Base-by-base conservation (phyloP, 1,139 yeast genomes). In the Torulaspora pretoriensis region DNA sequence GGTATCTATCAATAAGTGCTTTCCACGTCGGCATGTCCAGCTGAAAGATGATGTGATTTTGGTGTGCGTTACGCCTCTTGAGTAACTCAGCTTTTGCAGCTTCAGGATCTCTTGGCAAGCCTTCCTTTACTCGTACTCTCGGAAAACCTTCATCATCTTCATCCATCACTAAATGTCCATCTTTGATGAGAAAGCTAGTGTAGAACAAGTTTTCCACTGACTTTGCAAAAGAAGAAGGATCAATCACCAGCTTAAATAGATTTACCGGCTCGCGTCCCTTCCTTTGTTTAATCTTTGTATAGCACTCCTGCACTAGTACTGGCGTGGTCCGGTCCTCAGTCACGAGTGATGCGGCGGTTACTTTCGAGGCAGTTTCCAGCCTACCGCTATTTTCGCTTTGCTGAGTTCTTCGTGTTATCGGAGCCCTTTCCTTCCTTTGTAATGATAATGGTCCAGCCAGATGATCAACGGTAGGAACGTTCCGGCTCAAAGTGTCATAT, bases 161-260 rank as follows among this genome's bases (percentile, higher is more conserved):
- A n/a, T 66, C 74, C 29, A 88, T 56, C 32, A 71, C 68, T 25
- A 88, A 64, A 54, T 73, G 77, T 1, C 87, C 90, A 56, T 86
- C 95, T 56, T 81, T 78, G 3, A 88, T 76, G 40, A 90, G 68
- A 59, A 89, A 89, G 61, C 95, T 84, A 1, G 86, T 74, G 59
- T 82, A 85, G 59, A 89, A 90, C 54, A 90, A 67, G 59, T 87
- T 88, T 60, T 90, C 97, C 4, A 89, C 80, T 3, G 92, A 77
- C 59, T 84, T 90, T 1, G 84, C 73, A 64, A 83, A 90, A 4
- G 92, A 82, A 7, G 67, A 46, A 0, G 96, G 96, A 59, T 90
- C 80, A 30, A 89, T 70, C 48, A 87, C 76, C 55, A 85, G 82
- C 49, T 73, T 69, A 59, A 78, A 85, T 43, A 88, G 69, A 48